A percentile compares a stretch with the other conserved stretches of the same genome.
phyloP scores from a whole-genome alignment of 331 rosid genomes.

The Stylosanthes scabra region DNA sequence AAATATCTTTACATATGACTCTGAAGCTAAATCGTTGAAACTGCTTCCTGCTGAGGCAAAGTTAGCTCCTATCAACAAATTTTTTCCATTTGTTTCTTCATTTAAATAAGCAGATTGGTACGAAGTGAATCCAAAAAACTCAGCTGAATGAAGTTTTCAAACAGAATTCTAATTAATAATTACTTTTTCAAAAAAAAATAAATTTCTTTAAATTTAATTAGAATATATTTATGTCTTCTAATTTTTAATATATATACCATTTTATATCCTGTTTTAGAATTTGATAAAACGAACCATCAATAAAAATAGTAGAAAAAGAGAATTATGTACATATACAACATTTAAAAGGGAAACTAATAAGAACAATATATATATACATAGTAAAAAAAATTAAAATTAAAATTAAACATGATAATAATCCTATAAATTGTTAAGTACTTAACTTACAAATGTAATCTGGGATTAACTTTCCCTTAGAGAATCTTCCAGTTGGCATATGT shows the following conservation, averaged over 20 bases:
- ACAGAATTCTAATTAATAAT: not conserved
- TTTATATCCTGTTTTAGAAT: too few species aligned
- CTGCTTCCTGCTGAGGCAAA: conserved; percentile 77
- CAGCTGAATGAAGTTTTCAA: conserved; percentile 45
- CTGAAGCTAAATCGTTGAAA: conserved; percentile 50
- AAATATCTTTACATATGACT: conserved; percentile 47
- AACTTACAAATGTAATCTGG: conserved; percentile 61
- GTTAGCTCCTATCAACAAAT: conserved; percentile 65
- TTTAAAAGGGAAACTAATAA: too few species aligned
- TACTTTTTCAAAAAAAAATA: not conserved
- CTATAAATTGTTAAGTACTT: not conserved
- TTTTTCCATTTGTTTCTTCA: conserved; percentile 59
- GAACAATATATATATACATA: too few species aligned
- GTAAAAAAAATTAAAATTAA: too few species aligned
- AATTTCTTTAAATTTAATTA: too few species aligned
- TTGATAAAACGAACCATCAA: too few species aligned
- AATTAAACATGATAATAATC: too few species aligned
- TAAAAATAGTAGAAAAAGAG: too few species aligned
- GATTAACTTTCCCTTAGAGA: conserved; percentile 74
- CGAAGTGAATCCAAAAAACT: conserved; percentile 62
- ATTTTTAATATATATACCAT: too few species aligned
- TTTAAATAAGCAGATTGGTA: conserved; percentile 69
- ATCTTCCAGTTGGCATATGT: conserved; percentile 70
- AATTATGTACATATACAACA: too few species aligned
- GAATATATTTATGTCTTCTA: too few species aligned